Evolutionary conservation across 2,329 filamentous ascomycete genomes (phyloP).

Genomic region (Epicoccum sorghinum): DNA sequence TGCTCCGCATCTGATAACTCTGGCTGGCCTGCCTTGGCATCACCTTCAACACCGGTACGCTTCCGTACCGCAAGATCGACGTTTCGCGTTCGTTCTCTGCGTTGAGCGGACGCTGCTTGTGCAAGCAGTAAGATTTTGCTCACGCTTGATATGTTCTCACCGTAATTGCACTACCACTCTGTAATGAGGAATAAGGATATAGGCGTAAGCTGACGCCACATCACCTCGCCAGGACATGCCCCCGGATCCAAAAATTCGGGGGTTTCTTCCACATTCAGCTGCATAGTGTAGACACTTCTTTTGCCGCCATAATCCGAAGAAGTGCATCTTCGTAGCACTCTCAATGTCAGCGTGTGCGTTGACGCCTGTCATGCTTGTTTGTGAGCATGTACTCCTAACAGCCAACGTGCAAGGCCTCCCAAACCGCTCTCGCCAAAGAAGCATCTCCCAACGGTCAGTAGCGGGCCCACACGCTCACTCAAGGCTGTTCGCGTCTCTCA

Average conservation of each 20-base stretch:
- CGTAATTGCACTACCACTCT: not conserved
- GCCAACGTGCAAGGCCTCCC: conserved; percentile 1
- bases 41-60: too few relatives aligned
- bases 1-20: conserved; percentile 17
- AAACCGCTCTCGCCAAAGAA: not conserved
- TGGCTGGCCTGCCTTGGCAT: not conserved
- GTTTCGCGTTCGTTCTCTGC: not conserved
- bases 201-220: not conserved
- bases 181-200: not conserved
- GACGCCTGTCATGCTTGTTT: too few relatives aligned
- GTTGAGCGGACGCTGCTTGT: not conserved
- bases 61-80: not conserved
- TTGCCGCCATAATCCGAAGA: not conserved
- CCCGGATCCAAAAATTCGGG: not conserved
- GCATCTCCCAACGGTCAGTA: conserved; percentile 10
- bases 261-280: conserved; percentile 1
- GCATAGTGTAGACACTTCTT: not conserved
- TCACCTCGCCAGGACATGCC: conserved; percentile 1
- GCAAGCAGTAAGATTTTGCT: not conserved
- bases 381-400: not conserved
- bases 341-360: not conserved
- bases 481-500: not conserved
- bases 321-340: not conserved
- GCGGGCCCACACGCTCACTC: conserved; percentile 7
- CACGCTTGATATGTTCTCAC: not conserved